Conservation (phyloP, 2,329 filamentous ascomycete genomes). For the Fusarium tjaetaba region DNA sequence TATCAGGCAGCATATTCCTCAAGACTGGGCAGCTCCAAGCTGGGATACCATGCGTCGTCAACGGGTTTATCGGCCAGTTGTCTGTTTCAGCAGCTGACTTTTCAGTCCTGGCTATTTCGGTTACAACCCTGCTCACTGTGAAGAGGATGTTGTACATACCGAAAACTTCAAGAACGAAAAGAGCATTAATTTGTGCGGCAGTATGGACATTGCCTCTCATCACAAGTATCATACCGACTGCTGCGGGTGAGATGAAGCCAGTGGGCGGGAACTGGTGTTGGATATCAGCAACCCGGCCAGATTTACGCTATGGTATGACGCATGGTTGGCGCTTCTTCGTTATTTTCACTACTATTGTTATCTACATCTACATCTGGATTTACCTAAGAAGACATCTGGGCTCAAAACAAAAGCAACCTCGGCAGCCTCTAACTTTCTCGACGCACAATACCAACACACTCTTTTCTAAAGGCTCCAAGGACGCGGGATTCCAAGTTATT, state of each 20-base stretch:
- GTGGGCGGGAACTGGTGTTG: constrained; percentile 61
- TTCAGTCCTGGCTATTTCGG: constrained; percentile 39
- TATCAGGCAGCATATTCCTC: constrained; percentile 37
- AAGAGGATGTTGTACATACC: constrained; percentile 33
- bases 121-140: constrained; percentile 39
- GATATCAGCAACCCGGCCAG: constrained; percentile 51
- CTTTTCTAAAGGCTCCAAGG: constrained; percentile 13
- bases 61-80: constrained; percentile 37
- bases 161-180: constrained; percentile 18
- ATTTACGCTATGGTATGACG: constrained; percentile 55
- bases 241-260: constrained; percentile 34
- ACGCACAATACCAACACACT: constrained; percentile 1
- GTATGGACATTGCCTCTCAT: constrained; percentile 34
- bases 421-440: neutral
- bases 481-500: constrained; percentile 14
- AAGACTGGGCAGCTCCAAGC: constrained; percentile 7
- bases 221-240: constrained; percentile 33
- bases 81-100: constrained; percentile 41
- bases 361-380: constrained; percentile 54
- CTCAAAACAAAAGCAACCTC: neutral
- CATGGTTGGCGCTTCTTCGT: constrained; percentile 58
- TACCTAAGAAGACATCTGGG: constrained; percentile 27
- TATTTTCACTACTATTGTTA: constrained; percentile 51
- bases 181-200: constrained; percentile 22
- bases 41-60: constrained; percentile 26